Conservation (phyloP, 352 stramenopile species). For the Pythium brachiatum region DNA sequence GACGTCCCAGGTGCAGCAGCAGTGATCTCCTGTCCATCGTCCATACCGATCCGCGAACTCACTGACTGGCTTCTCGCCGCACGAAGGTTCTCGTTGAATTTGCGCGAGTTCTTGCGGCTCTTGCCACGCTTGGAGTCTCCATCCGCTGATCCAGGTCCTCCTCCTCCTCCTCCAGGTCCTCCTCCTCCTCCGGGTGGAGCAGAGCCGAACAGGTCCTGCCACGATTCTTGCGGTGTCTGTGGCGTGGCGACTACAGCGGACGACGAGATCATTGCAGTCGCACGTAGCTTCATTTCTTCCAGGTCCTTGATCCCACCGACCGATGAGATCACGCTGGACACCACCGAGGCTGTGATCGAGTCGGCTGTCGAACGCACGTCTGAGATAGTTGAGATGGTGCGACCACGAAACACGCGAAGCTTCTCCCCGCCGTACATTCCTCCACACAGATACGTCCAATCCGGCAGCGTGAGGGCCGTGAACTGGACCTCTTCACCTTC, state of each 20-base stretch:
- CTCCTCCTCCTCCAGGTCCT: background rate
- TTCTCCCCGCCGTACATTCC: constrained; percentile 25
- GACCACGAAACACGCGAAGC: constrained; percentile 31
- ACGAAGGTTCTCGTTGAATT: constrained; percentile 68
- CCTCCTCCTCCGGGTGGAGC: constrained; percentile 3
- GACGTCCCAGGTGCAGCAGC: background rate
- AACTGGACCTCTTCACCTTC: constrained; percentile 50
- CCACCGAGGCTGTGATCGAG: constrained; percentile 36
- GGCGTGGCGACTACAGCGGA: constrained; percentile 8
- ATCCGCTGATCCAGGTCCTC: constrained; percentile 5
- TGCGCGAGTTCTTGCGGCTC: constrained; percentile 60
- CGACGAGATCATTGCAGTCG: constrained; percentile 36
- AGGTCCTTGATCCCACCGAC: constrained; percentile 26
- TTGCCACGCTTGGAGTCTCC: constrained; percentile 51
- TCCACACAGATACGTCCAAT: constrained; percentile 51
- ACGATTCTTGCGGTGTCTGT: constrained; percentile 46
- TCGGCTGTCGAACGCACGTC: constrained; percentile 22
- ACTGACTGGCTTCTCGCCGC: constrained; percentile 51
- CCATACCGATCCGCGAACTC: constrained; percentile 52
- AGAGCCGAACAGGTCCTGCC: constrained; percentile 68
- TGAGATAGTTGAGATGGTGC: constrained; percentile 26
- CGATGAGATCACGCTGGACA: constrained; percentile 30
- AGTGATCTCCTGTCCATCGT: constrained; percentile 19
- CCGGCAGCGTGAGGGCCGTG: constrained; percentile 52
- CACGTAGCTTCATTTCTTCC: constrained; percentile 71